Percentiles rank a stretch among this genome's conserved stretches.
Conservation (phyloP, 2,329 filamentous ascomycete genomes). For the Trichoderma afroharzianum region DNA sequence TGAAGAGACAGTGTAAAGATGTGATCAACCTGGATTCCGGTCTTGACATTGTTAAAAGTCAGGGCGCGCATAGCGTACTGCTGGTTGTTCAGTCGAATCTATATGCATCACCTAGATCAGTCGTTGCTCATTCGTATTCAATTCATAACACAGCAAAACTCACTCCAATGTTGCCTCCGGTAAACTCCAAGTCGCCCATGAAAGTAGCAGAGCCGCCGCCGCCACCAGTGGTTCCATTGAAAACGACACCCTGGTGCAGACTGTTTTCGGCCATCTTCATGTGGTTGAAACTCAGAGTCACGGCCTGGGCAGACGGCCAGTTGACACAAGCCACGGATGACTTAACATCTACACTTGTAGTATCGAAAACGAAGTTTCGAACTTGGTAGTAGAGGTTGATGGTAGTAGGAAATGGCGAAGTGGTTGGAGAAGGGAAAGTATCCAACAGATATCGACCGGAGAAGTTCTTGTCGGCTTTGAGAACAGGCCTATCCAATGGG, state of each 20-base stretch:
- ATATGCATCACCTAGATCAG: not conserved
- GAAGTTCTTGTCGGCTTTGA: slow-evolving; percentile 17
- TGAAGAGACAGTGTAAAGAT: slow-evolving; percentile 19
- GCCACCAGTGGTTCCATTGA: slow-evolving; percentile 17
- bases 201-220: slow-evolving; percentile 19
- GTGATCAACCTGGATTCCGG: slow-evolving; percentile 16
- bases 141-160: not conserved
- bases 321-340: slow-evolving; percentile 18
- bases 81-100: slow-evolving; percentile 19
- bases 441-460: slow-evolving; percentile 16
- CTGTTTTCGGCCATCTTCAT: slow-evolving; percentile 17
- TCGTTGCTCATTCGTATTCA: not conserved
- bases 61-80: slow-evolving; percentile 18
- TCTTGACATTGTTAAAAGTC: slow-evolving; percentile 19
- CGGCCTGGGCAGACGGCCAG: slow-evolving; percentile 19
- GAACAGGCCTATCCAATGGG: slow-evolving; percentile 12
- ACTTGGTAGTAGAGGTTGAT: slow-evolving; percentile 20
- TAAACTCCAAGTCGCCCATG: slow-evolving; percentile 18
- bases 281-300: slow-evolving; percentile 18
- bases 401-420: slow-evolving; percentile 19
- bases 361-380: slow-evolving; percentile 19
- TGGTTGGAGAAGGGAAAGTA: slow-evolving; percentile 16
- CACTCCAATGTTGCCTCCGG: slow-evolving; percentile 14
- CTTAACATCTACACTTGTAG: slow-evolving; percentile 4
- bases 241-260: slow-evolving; percentile 18